phyloP scores from a whole-genome alignment of 495 filamentous ascomycete genomes.

The Penicillium herquei region DNA sequence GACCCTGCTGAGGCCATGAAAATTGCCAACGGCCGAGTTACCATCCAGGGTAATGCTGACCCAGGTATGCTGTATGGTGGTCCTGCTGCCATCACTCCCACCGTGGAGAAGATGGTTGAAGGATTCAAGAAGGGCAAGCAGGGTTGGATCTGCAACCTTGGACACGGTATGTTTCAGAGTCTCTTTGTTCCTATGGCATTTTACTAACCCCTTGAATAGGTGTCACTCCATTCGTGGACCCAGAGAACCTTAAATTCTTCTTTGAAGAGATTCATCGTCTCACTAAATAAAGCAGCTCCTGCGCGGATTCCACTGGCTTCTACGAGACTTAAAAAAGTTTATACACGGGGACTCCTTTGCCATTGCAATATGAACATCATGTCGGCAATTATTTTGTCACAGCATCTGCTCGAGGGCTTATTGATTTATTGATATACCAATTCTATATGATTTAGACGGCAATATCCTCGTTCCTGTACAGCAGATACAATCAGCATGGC shows the following conservation, averaged over 20 bases:
- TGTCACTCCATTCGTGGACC: slow-evolving; percentile 90
- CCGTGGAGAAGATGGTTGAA: slow-evolving; percentile 77
- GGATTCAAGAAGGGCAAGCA: slow-evolving; percentile 86
- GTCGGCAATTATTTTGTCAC: not conserved
- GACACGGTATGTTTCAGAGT: slow-evolving; percentile 66
- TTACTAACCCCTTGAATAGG: slow-evolving; percentile 46
- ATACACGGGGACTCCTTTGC: slow-evolving; percentile 4
- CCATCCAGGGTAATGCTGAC: slow-evolving; percentile 92
- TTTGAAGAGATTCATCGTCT: slow-evolving; percentile 86
- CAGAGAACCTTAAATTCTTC: slow-evolving; percentile 88
- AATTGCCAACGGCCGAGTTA: slow-evolving; percentile 71
- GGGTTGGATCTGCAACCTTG: slow-evolving; percentile 84
- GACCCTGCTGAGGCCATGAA: slow-evolving; percentile 80
- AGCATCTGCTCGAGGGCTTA: not conserved
- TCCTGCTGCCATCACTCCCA: slow-evolving; percentile 70
- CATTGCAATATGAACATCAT: slow-evolving; percentile 5
- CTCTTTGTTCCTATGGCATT: not conserved
- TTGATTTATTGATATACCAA: slow-evolving; percentile 16
- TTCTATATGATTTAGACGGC: slow-evolving; percentile 53
- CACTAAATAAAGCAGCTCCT: slow-evolving; percentile 17
- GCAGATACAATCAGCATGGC: slow-evolving; percentile 18
- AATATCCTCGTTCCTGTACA: slow-evolving; percentile 72
- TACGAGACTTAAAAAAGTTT: slow-evolving; percentile 11
- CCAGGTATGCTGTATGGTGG: slow-evolving; percentile 90
- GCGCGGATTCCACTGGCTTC: slow-evolving; percentile 2